These are phyloP conservation scores for Isoetes taiwanensis DNA, from an alignment of 75 land plant genomes.

Conservation along the genomic window DNA sequence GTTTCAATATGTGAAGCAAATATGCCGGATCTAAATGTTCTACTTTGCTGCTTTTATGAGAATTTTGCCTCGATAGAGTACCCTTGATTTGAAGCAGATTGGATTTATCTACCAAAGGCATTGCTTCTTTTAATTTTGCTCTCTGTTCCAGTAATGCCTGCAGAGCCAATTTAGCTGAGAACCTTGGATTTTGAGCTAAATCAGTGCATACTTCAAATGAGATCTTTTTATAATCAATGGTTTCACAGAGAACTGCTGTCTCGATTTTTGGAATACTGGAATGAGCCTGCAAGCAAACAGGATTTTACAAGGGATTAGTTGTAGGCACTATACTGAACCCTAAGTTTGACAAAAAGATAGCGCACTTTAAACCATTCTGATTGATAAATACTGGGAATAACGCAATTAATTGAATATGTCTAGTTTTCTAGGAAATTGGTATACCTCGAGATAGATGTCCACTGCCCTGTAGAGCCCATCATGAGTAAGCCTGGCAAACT, in stretches of 20 bases:
- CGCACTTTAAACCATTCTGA: no score
- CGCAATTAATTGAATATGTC: no score
- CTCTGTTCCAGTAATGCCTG: constrained; percentile 52
- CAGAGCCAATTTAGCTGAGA: constrained; percentile 47
- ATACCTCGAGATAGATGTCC: constrained; percentile 82
- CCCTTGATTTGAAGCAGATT: no score
- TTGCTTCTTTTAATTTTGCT: constrained; percentile 30
- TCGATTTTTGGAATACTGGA: constrained; percentile 47
- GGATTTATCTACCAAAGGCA: no score
- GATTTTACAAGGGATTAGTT: no score
- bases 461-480: constrained; percentile 64
- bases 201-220: constrained; percentile 52
- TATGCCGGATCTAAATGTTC: constrained; percentile 14
- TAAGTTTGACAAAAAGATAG: no score
- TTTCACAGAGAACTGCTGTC: constrained; percentile 38
- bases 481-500: constrained; percentile 53
- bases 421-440: no score
- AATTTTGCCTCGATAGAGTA: no score
- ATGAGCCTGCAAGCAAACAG: constrained; percentile 46
- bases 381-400: no score
- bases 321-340: no score
- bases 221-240: constrained; percentile 50
- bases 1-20: constrained; percentile 12
- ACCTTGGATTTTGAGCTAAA: constrained; percentile 40
- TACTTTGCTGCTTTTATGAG: not conserved